Evolutionary conservation across 495 filamentous ascomycete species (phyloP).

Genomic region (Penicillium lividum): DNA sequence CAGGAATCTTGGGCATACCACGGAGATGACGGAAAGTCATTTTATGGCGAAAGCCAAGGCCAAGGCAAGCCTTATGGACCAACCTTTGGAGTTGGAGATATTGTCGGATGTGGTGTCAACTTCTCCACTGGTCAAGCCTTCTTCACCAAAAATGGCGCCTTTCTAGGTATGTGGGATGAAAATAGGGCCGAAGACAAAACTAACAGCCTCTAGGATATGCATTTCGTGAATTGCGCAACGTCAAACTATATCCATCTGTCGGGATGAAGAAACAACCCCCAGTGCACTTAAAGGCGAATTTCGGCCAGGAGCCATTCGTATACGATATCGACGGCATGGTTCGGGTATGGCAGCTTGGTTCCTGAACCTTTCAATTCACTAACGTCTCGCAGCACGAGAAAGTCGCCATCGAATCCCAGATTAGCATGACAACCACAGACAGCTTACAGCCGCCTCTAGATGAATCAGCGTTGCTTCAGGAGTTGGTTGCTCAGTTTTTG

Average conservation of each 20-base stretch:
- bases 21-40: constrained; percentile 91
- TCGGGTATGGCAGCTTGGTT: constrained; percentile 49
- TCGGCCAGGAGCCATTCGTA: constrained; percentile 85
- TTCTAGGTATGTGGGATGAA: constrained; percentile 60
- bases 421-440: constrained; percentile 51
- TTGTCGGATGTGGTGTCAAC: constrained; percentile 91
- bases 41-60: constrained; percentile 63
- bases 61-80: constrained; percentile 77
- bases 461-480: constrained; percentile 78
- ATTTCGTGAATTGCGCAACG: constrained; percentile 72
- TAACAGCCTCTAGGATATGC: constrained; percentile 60
- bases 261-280: constrained; percentile 86
- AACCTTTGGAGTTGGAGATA: constrained; percentile 72
- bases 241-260: constrained; percentile 78
- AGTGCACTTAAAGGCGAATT: constrained; percentile 85
- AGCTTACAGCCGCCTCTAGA: constrained; percentile 65
- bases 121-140: constrained; percentile 85
- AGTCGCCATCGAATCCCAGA: constrained; percentile 55
- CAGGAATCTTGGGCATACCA: constrained; percentile 96
- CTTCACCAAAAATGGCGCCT: constrained; percentile 90
- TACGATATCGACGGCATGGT: constrained; percentile 93
- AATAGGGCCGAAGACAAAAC: background rate
- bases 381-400: constrained; percentile 57
- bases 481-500: constrained; percentile 82
- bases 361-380: constrained; percentile 15